Evolutionary conservation across 192 early-diverging fungal genomes (phyloP).

Genomic region (Umbelopsis ramanniana): DNA sequence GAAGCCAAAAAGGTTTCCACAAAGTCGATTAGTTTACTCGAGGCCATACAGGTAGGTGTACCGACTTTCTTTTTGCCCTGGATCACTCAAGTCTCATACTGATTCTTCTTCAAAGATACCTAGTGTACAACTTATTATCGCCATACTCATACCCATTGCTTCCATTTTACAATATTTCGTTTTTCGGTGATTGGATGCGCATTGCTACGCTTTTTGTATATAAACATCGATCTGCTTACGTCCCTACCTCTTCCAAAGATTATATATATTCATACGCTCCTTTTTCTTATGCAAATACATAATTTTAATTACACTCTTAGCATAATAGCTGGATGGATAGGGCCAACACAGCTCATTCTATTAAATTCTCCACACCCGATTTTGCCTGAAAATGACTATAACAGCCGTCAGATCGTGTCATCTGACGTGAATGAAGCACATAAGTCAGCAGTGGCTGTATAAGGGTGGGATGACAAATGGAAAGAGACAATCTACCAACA

Average conservation of each 20-base stretch:
- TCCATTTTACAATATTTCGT: slow-evolving; percentile 15
- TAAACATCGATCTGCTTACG: neutral
- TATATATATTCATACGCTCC: neutral
- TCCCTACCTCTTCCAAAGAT: neutral
- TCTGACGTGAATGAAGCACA: too few relatives aligned
- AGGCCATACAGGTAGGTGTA: neutral
- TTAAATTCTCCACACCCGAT: too few relatives aligned
- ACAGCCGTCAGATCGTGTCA: too few relatives aligned
- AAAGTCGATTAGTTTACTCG: neutral
- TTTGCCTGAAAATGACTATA: too few relatives aligned
- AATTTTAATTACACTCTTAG: neutral
- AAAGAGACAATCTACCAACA: too few relatives aligned
- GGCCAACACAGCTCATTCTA: too few relatives aligned
- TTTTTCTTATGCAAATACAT: neutral
- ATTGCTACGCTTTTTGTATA: neutral
- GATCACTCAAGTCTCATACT: neutral
- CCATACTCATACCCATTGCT: slow-evolving; percentile 8
- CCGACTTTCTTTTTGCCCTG: neutral
- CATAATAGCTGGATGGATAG: too few relatives aligned
- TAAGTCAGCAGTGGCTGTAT: too few relatives aligned
- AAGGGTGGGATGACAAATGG: too few relatives aligned
- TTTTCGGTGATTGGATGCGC: neutral
- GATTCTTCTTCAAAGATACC: neutral
- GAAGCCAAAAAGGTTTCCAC: neutral
- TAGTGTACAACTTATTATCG: neutral